Percentiles rank a stretch among this genome's conserved stretches.
phyloP scores from a whole-genome alignment of 208 protist species.

The Leishmania martiniquensis region DNA sequence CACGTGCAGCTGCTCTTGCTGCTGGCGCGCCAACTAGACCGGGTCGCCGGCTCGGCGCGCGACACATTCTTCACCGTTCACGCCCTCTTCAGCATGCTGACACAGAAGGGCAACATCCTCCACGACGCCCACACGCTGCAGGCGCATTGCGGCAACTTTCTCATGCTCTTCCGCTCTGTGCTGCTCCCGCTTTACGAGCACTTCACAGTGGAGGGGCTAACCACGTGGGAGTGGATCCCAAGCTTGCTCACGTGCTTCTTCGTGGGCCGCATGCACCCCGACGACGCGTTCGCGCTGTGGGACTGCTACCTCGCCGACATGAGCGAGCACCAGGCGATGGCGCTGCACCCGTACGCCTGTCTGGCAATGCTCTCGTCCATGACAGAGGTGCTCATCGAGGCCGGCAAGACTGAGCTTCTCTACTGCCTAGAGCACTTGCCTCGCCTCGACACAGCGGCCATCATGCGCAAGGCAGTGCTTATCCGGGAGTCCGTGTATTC shows the following conservation, averaged over 20 bases:
- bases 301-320: slow-evolving; percentile 79
- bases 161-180: slow-evolving; percentile 76
- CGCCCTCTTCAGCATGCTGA: slow-evolving; percentile 55
- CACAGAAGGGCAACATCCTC: slow-evolving; percentile 68
- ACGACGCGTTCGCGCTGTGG: slow-evolving; percentile 81
- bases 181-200: slow-evolving; percentile 80
- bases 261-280: slow-evolving; percentile 65
- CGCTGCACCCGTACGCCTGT: slow-evolving; percentile 80
- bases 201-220: slow-evolving; percentile 71
- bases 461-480: slow-evolving; percentile 77
- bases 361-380: slow-evolving; percentile 76
- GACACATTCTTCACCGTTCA: slow-evolving; percentile 75
- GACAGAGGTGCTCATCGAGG: slow-evolving; percentile 87
- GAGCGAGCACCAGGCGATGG: slow-evolving; percentile 47
- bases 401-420: slow-evolving; percentile 69
- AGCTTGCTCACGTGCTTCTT: slow-evolving; percentile 69
- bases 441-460: slow-evolving; percentile 59
- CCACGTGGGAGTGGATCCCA: slow-evolving; percentile 77
- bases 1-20: slow-evolving; percentile 55
- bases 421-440: slow-evolving; percentile 72
- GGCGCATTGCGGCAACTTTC: slow-evolving; percentile 72
- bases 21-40: slow-evolving; percentile 62
- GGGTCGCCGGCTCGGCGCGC: slow-evolving; percentile 41
- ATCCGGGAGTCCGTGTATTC: slow-evolving; percentile 71
- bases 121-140: slow-evolving; percentile 68